These are phyloP conservation scores for Mycena filopes DNA, from an alignment of 768 basidiomycete species.

Conservation along the genomic window DNA sequence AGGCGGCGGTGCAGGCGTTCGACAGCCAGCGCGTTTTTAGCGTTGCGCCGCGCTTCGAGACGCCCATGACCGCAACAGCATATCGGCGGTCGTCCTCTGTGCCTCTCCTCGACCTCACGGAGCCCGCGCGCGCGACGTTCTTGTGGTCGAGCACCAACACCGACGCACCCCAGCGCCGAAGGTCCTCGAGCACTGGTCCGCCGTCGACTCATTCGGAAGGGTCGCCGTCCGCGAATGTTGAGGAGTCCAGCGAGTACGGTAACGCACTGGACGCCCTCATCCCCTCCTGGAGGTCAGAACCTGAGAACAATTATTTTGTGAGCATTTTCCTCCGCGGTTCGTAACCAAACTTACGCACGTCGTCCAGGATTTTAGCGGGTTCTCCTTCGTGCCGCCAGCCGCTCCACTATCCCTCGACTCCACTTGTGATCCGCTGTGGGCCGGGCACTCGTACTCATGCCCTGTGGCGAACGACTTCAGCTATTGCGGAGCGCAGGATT, in stretches of 20 bases:
- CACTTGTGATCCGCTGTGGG: constrained; percentile 2
- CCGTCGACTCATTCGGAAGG: too few relatives aligned
- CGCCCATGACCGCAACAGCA: too few relatives aligned
- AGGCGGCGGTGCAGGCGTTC: constrained; percentile 67
- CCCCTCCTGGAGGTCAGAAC: background rate
- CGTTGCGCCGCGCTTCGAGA: constrained; percentile 61
- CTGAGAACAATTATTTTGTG: too few relatives aligned
- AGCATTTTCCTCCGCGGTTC: background rate
- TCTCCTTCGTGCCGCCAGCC: too few relatives aligned
- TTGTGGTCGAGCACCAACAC: background rate
- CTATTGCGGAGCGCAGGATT: too few relatives aligned
- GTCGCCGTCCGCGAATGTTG: background rate
- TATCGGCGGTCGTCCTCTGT: constrained; percentile 60
- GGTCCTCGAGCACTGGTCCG: too few relatives aligned
- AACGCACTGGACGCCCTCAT: background rate
- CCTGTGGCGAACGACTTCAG: background rate
- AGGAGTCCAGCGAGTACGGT: background rate
- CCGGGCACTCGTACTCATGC: background rate
- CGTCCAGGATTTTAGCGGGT: background rate
- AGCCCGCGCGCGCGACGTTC: background rate
- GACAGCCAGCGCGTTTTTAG: constrained; percentile 54
- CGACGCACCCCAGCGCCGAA: too few relatives aligned
- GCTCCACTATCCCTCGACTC: background rate
- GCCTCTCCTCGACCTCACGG: constrained; percentile 41
- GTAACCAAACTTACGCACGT: background rate